Evolutionary conservation across 306 rosid species (phyloP).

Genomic region (Cucumis cinereus): DNA sequence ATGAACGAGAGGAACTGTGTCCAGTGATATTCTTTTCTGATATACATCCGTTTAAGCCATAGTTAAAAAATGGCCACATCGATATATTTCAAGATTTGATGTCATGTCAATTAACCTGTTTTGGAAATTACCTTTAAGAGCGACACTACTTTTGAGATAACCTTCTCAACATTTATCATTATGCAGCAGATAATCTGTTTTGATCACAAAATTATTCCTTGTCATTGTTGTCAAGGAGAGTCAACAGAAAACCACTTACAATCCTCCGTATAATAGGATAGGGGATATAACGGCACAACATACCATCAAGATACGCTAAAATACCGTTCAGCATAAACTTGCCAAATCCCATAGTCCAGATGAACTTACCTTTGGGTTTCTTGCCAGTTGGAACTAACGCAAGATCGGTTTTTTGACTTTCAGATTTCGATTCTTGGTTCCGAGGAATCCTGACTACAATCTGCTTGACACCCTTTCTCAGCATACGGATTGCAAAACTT

Average conservation of each 20-base stretch:
- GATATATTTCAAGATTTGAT: too few relatives aligned
- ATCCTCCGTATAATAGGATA: constrained; percentile 73
- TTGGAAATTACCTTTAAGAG: background rate
- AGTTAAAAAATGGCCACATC: too few relatives aligned
- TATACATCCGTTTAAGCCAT: too few relatives aligned
- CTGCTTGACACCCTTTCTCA: constrained; percentile 57
- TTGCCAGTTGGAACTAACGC: constrained; percentile 14
- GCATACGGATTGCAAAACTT: constrained; percentile 74
- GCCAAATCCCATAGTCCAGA: constrained; percentile 54
- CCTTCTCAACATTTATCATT: background rate
- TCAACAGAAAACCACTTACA: constrained; percentile 78
- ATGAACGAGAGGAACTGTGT: too few relatives aligned
- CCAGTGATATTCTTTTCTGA: too few relatives aligned
- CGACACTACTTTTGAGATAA: background rate
- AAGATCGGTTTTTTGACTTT: constrained; percentile 11
- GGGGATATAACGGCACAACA: constrained; percentile 78
- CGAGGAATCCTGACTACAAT: constrained; percentile 27
- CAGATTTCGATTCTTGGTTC: constrained; percentile 25
- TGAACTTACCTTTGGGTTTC: constrained; percentile 20
- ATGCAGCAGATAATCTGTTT: background rate
- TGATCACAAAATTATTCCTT: constrained; percentile 17
- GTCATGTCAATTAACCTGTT: too few relatives aligned
- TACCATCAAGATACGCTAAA: constrained; percentile 83
- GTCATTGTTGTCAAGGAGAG: constrained; percentile 46
- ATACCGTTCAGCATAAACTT: constrained; percentile 70